Conservation (phyloP, 192 early-diverging fungal genomes). For the Coemansia sp. region DNA sequence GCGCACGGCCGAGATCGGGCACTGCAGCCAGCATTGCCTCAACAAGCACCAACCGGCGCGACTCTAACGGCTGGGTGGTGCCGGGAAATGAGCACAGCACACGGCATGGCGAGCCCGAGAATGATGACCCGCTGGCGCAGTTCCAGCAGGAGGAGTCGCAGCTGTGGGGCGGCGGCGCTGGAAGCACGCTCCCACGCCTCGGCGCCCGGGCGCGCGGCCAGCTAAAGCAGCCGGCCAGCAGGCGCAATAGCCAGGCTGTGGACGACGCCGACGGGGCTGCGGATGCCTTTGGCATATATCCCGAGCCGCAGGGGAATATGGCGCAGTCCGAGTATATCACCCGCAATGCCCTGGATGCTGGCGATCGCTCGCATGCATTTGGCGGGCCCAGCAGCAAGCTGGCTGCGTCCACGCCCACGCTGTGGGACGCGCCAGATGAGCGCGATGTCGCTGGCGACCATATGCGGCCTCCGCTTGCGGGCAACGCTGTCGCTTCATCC, state of each 20-base stretch:
- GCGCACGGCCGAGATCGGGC: constrained; percentile 26
- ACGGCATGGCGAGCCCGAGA: neutral
- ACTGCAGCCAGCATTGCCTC: constrained; percentile 34
- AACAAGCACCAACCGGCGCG: constrained; percentile 3
- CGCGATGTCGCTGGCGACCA: neutral
- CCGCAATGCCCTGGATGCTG: neutral
- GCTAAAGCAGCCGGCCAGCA: neutral
- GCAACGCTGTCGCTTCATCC: neutral
- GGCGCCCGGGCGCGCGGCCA: constrained; percentile 17
- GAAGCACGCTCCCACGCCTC: constrained; percentile 44
- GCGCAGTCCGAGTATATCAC: constrained; percentile 41
- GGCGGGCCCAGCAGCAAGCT: constrained; percentile 10
- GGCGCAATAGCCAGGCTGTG: constrained; percentile 1
- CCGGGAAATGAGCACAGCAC: neutral
- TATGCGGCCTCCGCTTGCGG: neutral
- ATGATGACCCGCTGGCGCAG: constrained; percentile 46
- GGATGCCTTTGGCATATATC: neutral
- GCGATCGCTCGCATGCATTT: neutral
- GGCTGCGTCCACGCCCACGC: constrained; percentile 40
- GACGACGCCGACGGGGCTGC: neutral
- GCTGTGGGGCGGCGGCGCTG: constrained; percentile 44
- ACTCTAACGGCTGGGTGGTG: constrained; percentile 10
- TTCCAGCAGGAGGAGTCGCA: constrained; percentile 53
- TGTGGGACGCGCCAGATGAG: constrained; percentile 5
- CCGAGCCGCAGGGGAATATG: constrained; percentile 12